phyloP scores from a whole-genome alignment of 2,329 filamentous ascomycete genomes.

The Penicillium concentricum region DNA sequence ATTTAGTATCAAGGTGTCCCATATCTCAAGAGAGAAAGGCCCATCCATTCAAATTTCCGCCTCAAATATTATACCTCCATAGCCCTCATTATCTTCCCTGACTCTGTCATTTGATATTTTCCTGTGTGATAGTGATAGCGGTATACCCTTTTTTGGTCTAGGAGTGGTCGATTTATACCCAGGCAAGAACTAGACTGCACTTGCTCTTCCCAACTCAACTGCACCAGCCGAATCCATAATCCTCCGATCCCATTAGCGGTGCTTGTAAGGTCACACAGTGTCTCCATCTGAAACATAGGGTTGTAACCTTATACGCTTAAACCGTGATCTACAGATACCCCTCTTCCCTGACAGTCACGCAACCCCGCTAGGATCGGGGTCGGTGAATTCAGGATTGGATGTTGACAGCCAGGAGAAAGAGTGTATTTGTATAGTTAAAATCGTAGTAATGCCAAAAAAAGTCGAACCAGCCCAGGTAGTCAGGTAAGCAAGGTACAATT shows the following conservation, averaged over 20 bases:
- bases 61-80: not conserved
- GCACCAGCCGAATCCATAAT: constrained; percentile 15
- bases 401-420: not conserved
- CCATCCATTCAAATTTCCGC: not conserved
- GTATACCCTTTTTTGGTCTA: not conserved
- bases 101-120: constrained; percentile 12
- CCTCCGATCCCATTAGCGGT: constrained; percentile 21
- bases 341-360: constrained; percentile 3
- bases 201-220: constrained; percentile 19
- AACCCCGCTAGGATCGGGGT: not conserved
- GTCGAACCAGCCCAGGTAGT: not conserved
- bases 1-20: not conserved
- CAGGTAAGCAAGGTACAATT: not conserved
- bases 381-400: constrained; percentile 13
- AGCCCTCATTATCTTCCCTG: not conserved
- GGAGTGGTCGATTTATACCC: not conserved
- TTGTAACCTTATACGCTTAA: constrained; percentile 18
- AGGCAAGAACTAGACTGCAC: not conserved
- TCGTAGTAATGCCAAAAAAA: not conserved
- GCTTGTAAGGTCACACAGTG: constrained; percentile 14
- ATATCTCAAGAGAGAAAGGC: not conserved
- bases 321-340: constrained; percentile 2
- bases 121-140: constrained; percentile 13
- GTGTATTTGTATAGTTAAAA: not conserved
- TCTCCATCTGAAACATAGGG: constrained; percentile 10